phyloP scores from a whole-genome alignment of 2,329 filamentous ascomycete genomes.

The Aspergillus pseudotamarii region DNA sequence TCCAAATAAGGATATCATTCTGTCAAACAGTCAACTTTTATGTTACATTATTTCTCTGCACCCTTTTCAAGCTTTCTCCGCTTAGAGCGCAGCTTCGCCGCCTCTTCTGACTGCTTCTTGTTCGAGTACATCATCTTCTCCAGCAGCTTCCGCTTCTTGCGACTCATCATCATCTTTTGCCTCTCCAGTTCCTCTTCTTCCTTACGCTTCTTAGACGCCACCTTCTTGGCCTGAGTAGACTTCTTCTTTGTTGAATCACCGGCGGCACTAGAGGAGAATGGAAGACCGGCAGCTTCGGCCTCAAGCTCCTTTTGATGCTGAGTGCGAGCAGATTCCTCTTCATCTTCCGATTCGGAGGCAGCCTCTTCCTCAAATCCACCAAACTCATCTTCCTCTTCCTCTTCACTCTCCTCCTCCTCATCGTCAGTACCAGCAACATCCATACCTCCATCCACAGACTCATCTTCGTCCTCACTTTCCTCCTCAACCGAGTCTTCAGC shows the following conservation, averaged over 20 bases:
- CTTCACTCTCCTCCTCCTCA: slow-evolving; percentile 51
- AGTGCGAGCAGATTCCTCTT: slow-evolving; percentile 62
- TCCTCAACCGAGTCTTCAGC: slow-evolving; percentile 42
- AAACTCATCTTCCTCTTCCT: slow-evolving; percentile 49
- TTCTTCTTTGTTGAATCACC: slow-evolving; percentile 68
- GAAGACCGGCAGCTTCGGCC: slow-evolving; percentile 77
- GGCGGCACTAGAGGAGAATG: slow-evolving; percentile 53
- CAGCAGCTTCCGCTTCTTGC: slow-evolving; percentile 95
- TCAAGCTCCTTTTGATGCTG: slow-evolving; percentile 89
- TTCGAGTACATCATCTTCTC: slow-evolving; percentile 98
- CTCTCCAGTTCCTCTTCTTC: slow-evolving; percentile 88
- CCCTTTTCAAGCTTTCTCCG: slow-evolving; percentile 81
- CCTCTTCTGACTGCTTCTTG: slow-evolving; percentile 88
- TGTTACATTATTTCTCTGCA: slow-evolving; percentile 28
- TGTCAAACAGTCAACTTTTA: slow-evolving; percentile 26
- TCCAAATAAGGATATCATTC: slow-evolving; percentile 29
- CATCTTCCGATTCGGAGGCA: slow-evolving; percentile 57
- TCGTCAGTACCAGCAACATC: slow-evolving; percentile 51
- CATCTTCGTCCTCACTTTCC: slow-evolving; percentile 47
- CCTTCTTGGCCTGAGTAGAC: slow-evolving; percentile 69
- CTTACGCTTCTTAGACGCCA: slow-evolving; percentile 64
- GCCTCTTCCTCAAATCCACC: slow-evolving; percentile 56
- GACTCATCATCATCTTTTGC: slow-evolving; percentile 96
- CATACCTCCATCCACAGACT: slow-evolving; percentile 51
- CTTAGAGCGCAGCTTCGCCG: slow-evolving; percentile 84